Evolutionary conservation across 202 grass and related monocot genomes (phyloP), one percentile per base, ranked within the genome.

Genomic region (Elaeis oleifera): DNA sequence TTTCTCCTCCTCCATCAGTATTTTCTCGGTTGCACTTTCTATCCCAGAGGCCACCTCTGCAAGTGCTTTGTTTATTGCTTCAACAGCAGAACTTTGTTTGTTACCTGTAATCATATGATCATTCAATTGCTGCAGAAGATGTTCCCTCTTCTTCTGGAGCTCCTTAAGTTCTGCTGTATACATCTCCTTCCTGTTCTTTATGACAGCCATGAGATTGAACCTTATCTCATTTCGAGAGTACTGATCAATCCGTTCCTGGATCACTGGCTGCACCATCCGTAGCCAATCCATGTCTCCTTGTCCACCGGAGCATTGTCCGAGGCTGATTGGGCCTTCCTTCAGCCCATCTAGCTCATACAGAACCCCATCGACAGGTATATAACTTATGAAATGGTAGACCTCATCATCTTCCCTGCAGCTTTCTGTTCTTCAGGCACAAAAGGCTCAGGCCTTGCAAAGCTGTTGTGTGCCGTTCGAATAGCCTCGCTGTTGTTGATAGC

Each of bases 321-420:
- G 85, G 72, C 79, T 92, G 19, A 99, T 73, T 19, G 94, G 94
- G 17, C 88, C 85, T 83, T 89, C 85, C 76, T 99, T 92, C 53
- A 92, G 64, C 17, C 94, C 94, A 57, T 99, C 94, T 32, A 99
- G 72, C 77, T 99, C 94, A 22, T 92, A 99, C 13, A 99, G 72
- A 49, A 86, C 82, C 23, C 94, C 88, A 48, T 99, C 85, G 11
- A 92, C 90, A 58, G 88, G 94, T 65, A 99, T 56, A 67, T 99
- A 99, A 68, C 94, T 92, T 77, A 99, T 99, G 63, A 99, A 99
- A 74, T 99, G 94, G 65, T 92, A 99, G 2, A 99, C 88, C 15
- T 99, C 94, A 36, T 97, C 94, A 32, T 89, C 94, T 72, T 92
- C 27, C 60, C 80, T 2, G 78, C 94, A 32, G 65, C 74, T 72